Base-by-base conservation (phyloP, 352 stramenopile species). In the Pythium brachiatum region DNA sequence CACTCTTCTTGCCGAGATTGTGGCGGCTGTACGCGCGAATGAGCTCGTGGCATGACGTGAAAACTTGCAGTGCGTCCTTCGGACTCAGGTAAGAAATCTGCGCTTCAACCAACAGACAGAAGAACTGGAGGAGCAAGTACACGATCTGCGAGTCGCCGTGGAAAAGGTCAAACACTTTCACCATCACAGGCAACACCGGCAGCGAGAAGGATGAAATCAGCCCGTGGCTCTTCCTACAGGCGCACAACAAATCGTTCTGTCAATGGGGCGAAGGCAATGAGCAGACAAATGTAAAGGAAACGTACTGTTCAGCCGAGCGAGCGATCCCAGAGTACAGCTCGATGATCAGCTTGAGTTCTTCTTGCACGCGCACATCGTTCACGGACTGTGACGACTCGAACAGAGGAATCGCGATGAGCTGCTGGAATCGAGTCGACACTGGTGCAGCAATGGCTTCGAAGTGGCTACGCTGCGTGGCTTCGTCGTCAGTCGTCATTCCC, bases 251-350 rank as follows among this genome's bases (percentile, higher is more conserved):
- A 53, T 29, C 26, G 2, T 20, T 21, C 27, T 16, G 31, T 16
- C 16, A 39, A 11, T 27, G 29, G 23, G 11, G 1, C 7, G 12
- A 0, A 51, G 5, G 3, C 29, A 1, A 32, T 29, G 2, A 31
- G 32, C 21, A 20, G 8, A 31, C 18, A 50, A 47, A 12, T 8
- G 4, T 23, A 1, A 39, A 44, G 29, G 1, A 7, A 9, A 79
- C 73, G 55, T 81, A 86, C 75, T 71, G 76, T 66, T 92, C 85
- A 7, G 81, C 73, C 0, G 85, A 88, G 21, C 83, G 83, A 15
- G 83, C 85, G 29, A 94, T 79, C 20, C 85, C 85, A 0, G 85
- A 78, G 68, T 92, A 92, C 66, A 92, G 73, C 39, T 92, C 85
- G 11, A 94, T 53, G 18, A 94, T 72, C 16, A 92, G 60, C 65